Evolutionary conservation across 371 early-diverging fungal species (phyloP).

Genomic region (Haplosporangium sp.): DNA sequence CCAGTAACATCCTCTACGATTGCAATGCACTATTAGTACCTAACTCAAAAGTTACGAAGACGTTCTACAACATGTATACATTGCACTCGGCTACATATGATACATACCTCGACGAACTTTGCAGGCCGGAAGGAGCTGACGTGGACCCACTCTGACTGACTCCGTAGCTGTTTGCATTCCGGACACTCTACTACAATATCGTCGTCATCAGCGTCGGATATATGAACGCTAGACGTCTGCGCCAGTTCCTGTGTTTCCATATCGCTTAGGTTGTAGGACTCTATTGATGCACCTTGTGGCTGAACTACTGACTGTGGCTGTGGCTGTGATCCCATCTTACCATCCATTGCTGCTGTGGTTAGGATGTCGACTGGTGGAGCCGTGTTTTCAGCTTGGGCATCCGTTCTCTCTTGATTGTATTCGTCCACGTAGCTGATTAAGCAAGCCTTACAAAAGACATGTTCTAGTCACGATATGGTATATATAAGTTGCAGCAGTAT

Average conservation of each 20-base stretch:
- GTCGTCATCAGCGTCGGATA: not conserved
- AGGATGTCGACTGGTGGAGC: too few species aligned
- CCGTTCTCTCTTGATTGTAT: not conserved
- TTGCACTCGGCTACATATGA: too few species aligned
- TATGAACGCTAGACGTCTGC: not conserved
- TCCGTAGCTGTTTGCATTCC: constrained; percentile 9
- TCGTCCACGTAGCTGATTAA: constrained; percentile 24
- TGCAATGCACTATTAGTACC: not conserved
- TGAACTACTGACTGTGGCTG: too few species aligned
- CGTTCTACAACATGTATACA: too few species aligned
- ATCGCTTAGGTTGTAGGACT: not conserved
- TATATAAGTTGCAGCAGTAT: too few species aligned
- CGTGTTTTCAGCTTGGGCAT: too few species aligned
- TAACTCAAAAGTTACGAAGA: too few species aligned
- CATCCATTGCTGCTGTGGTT: too few species aligned
- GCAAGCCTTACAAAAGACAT: constrained; percentile 47
- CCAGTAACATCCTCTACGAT: constrained; percentile 30
- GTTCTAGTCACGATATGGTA: constrained; percentile 17
- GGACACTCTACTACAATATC: constrained; percentile 28
- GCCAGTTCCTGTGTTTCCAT: not conserved
- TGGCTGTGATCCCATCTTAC: too few species aligned
- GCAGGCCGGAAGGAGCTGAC: constrained; percentile 30
- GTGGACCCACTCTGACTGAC: constrained; percentile 4
- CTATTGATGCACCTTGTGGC: too few species aligned
- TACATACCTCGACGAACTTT: constrained; percentile 32